Conservation (phyloP, 257 asterid species). For the Capsicum rhomboideum region DNA sequence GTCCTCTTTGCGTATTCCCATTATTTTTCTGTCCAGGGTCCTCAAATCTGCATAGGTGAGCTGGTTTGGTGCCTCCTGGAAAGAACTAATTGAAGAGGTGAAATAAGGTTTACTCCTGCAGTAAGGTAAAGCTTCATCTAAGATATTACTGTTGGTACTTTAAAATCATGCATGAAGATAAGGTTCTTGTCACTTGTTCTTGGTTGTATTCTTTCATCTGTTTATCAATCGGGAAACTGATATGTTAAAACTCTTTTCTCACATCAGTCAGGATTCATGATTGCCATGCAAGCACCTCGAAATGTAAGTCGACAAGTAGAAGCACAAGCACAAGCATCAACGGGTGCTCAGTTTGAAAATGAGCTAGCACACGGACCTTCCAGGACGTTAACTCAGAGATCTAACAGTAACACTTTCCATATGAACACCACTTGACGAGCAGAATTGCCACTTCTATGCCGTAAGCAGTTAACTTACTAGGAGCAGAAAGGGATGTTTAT, state of each 20-base stretch:
- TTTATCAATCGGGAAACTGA: neutral
- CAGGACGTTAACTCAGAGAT: neutral
- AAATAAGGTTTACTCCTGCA: too few relatives aligned
- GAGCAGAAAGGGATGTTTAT: neutral
- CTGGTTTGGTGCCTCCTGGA: neutral
- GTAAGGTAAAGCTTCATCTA: neutral
- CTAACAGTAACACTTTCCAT: neutral
- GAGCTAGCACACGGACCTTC: neutral
- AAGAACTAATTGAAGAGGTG: neutral
- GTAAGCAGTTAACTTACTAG: neutral
- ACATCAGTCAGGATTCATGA: neutral
- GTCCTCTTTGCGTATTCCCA: neutral
- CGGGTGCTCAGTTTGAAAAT: neutral
- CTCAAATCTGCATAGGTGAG: neutral
- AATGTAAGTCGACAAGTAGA: neutral
- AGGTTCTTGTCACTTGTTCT: neutral
- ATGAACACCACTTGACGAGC: neutral
- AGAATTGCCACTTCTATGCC: neutral
- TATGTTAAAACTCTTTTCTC: neutral
- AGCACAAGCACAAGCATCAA: neutral
- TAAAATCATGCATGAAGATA: neutral
- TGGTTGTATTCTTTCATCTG: neutral
- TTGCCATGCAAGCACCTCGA: neutral
- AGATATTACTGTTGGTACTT: too few relatives aligned
- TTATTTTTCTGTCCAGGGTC: neutral